Conservation (phyloP, 2,329 filamentous ascomycete genomes). For the Lachnellula occidentalis region DNA sequence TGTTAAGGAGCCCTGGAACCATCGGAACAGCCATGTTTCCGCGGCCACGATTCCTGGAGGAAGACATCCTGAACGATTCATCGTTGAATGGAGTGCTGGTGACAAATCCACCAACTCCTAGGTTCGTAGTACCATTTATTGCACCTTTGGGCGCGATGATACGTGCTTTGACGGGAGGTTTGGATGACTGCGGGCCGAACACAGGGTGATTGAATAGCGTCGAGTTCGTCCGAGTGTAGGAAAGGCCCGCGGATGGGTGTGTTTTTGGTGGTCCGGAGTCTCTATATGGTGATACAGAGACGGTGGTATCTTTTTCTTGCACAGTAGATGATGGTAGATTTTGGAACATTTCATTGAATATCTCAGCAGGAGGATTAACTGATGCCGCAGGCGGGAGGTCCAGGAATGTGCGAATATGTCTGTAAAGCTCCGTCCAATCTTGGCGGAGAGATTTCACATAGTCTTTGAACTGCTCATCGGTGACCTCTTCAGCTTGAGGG, state of each 20-base stretch:
- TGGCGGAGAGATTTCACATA: slow-evolving; percentile 49
- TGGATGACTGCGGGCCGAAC: slow-evolving; percentile 51
- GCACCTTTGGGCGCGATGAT: slow-evolving; percentile 44
- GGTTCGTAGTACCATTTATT: slow-evolving; percentile 23
- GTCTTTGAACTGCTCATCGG: slow-evolving; percentile 45
- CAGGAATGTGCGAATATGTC: slow-evolving; percentile 53
- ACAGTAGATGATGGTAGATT: background rate
- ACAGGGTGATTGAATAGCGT: slow-evolving; percentile 54
- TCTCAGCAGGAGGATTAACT: too few relatives aligned
- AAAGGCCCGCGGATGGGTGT: slow-evolving; percentile 59
- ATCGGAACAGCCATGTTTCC: background rate
- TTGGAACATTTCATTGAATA: background rate
- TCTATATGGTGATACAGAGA: slow-evolving; percentile 37
- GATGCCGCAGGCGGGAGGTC: slow-evolving; percentile 41
- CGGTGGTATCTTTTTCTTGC: slow-evolving; percentile 26
- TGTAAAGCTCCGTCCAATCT: slow-evolving; percentile 46
- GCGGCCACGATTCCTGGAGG: background rate
- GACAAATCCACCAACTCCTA: slow-evolving; percentile 31
- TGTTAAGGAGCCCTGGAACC: slow-evolving; percentile 16
- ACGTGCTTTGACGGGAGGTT: slow-evolving; percentile 50
- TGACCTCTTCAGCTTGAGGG: slow-evolving; percentile 37
- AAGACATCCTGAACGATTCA: slow-evolving; percentile 6
- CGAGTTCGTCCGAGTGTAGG: slow-evolving; percentile 51
- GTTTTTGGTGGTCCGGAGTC: slow-evolving; percentile 50
- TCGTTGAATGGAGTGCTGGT: slow-evolving; percentile 17